phyloP scores from a whole-genome alignment of 768 basidiomycete genomes.

The Suillus fuscotomentosus region DNA sequence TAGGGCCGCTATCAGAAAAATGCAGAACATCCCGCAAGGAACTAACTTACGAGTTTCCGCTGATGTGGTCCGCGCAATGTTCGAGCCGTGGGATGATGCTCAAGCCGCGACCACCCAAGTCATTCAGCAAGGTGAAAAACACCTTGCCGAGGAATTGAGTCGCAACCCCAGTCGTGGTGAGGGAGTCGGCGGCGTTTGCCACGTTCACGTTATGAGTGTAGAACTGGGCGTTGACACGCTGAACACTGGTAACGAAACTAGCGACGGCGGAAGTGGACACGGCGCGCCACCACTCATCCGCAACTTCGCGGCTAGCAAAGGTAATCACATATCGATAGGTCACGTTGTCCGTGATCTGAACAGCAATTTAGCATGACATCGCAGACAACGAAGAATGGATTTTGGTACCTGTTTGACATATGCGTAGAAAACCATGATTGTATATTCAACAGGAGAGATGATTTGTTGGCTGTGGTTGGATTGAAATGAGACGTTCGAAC shows the following conservation, averaged over 20 bases:
- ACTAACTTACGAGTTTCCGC: not conserved
- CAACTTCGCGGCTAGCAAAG: constrained; percentile 20
- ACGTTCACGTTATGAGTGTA: not conserved
- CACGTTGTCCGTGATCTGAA: not conserved
- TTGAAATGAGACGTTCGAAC: not conserved
- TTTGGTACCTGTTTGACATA: not conserved
- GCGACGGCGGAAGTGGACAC: constrained; percentile 7
- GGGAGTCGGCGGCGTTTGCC: too few relatives aligned
- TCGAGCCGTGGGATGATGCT: too few relatives aligned
- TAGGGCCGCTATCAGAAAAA: not conserved
- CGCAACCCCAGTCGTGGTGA: not conserved
- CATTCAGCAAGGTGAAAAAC: not conserved
- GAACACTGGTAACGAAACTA: not conserved
- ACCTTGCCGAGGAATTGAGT: not conserved
- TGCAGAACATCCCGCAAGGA: not conserved
- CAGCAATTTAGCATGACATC: not conserved
- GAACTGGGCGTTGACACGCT: not conserved
- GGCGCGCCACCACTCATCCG: constrained; percentile 26
- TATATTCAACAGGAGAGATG: too few relatives aligned
- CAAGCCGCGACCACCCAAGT: too few relatives aligned
- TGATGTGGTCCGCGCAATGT: too few relatives aligned
- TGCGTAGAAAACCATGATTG: not conserved
- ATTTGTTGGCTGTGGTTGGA: too few relatives aligned
- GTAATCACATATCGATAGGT: constrained; percentile 10
- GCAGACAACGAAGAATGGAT: not conserved